Evolutionary conservation across 106 monocot genomes (phyloP).

Genomic region (Allium cepa): DNA sequence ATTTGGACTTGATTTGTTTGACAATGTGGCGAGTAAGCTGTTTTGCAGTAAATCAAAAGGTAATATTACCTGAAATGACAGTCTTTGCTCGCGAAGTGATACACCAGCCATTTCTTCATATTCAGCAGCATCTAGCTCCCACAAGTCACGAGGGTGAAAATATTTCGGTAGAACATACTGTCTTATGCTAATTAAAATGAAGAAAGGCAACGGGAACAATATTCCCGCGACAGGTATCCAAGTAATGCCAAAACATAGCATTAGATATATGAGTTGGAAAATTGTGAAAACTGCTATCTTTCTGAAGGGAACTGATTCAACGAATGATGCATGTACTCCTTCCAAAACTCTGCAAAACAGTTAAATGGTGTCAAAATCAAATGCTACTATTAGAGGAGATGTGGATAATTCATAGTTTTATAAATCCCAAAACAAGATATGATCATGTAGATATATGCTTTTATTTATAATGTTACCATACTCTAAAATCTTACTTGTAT

Average conservation of each 20-base stretch:
- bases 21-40: too few species aligned
- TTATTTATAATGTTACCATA: not conserved
- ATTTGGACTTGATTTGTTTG: too few species aligned
- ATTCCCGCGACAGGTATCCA: constrained; percentile 73
- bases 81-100: constrained; percentile 15
- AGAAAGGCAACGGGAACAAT: constrained; percentile 57
- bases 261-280: constrained; percentile 54
- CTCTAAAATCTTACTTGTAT: constrained; percentile 23
- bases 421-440: not conserved
- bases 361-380: not conserved
- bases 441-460: not conserved
- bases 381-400: not conserved
- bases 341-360: constrained; percentile 43
- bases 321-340: constrained; percentile 53
- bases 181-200: constrained; percentile 52
- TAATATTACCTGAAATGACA: constrained; percentile 32
- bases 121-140: constrained; percentile 88
- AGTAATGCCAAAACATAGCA: constrained; percentile 50
- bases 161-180: constrained; percentile 75
- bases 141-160: constrained; percentile 43
- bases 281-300: constrained; percentile 40
- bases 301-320: constrained; percentile 51
- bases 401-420: too few species aligned
- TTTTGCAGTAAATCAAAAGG: too few species aligned
- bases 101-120: constrained; percentile 73